phyloP scores from a whole-genome alignment of 2,329 filamentous ascomycete genomes.

The Colletotrichum paranaense region DNA sequence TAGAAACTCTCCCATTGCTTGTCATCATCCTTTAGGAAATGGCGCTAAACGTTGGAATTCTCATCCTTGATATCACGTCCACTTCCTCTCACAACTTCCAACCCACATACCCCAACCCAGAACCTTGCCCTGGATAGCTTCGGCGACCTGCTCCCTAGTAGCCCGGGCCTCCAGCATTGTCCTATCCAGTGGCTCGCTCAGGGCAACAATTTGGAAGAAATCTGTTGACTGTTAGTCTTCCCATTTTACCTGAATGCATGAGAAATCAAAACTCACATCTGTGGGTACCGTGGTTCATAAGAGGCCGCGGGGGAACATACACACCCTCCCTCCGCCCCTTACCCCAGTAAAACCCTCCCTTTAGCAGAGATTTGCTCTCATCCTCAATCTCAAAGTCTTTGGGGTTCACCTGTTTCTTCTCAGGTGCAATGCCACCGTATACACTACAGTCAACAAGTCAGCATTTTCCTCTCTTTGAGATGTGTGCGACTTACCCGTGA shows the following conservation, averaged over 20 bases:
- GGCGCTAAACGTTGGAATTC: neutral
- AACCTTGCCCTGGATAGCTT: constrained; percentile 58
- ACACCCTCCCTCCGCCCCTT: constrained; percentile 51
- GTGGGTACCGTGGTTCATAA: constrained; percentile 62
- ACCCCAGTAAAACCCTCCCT: constrained; percentile 60
- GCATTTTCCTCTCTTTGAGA: neutral
- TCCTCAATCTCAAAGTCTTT: constrained; percentile 51
- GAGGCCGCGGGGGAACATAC: constrained; percentile 58
- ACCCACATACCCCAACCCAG: constrained; percentile 62
- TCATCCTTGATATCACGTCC: constrained; percentile 35
- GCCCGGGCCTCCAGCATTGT: constrained; percentile 49
- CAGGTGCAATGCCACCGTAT: constrained; percentile 52
- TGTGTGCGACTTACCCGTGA: constrained; percentile 51
- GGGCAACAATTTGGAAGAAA: constrained; percentile 60
- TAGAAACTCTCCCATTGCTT: rapidly evolving
- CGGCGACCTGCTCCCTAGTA: constrained; percentile 54
- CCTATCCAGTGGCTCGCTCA: constrained; percentile 55
- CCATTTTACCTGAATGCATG: neutral
- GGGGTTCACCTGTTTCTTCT: constrained; percentile 45
- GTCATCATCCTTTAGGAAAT: neutral
- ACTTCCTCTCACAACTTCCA: constrained; percentile 56
- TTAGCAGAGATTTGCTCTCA: constrained; percentile 43
- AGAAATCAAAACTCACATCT: constrained; percentile 50
- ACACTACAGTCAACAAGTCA: constrained; percentile 37
- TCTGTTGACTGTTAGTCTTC: constrained; percentile 42